These are phyloP conservation scores for Solanum okadae DNA, from an alignment of 257 asterid genomes.

Conservation along the genomic window DNA sequence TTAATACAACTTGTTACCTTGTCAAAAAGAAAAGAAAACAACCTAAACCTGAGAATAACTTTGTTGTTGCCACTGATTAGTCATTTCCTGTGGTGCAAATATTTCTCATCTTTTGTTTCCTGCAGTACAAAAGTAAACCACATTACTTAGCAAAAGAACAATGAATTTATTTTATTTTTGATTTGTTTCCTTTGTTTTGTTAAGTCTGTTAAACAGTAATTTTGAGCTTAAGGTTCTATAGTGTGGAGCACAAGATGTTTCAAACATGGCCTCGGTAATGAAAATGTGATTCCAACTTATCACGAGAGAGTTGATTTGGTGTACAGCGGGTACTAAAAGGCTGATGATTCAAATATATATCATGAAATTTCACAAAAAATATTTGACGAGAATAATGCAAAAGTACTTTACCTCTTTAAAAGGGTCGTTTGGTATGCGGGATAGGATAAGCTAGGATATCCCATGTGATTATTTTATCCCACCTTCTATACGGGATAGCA, in stretches of 20 bases:
- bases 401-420: neutral
- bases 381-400: neutral
- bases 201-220: neutral
- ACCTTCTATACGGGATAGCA: neutral
- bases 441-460: neutral
- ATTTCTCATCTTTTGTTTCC: neutral
- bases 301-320: neutral
- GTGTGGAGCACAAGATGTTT: neutral
- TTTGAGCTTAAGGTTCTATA: neutral
- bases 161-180: neutral
- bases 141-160: neutral
- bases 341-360: neutral
- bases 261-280: neutral
- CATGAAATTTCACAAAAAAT: neutral
- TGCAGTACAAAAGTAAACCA: neutral
- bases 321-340: neutral
- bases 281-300: neutral
- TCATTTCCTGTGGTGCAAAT: neutral
- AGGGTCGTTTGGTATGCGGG: neutral
- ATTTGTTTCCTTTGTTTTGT: neutral
- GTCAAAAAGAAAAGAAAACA: neutral
- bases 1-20: neutral
- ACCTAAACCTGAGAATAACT: neutral
- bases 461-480: neutral
- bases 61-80: neutral